Percentiles rank a stretch among this genome's conserved stretches.
Conservation (phyloP, 768 basidiomycete genomes). For the Phlebiopsis gigantea region DNA sequence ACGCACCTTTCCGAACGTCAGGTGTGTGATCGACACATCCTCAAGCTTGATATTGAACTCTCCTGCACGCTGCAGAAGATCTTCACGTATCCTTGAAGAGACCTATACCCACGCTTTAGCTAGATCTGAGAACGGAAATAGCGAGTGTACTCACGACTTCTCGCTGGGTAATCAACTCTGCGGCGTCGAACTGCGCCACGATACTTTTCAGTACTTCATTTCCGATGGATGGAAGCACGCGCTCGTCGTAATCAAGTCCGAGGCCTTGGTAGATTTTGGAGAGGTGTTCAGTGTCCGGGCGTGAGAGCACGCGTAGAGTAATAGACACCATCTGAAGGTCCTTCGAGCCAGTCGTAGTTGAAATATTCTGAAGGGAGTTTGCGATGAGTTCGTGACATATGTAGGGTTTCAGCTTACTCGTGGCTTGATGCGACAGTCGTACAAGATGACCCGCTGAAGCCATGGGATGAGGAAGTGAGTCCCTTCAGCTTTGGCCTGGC, state of each 20-base stretch:
- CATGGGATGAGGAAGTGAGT: conserved; percentile 96
- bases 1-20: conserved; percentile 80
- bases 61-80: conserved; percentile 86
- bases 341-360: conserved; percentile 98
- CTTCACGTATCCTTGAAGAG: conserved; percentile 86
- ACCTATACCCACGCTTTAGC: conserved; percentile 42
- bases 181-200: conserved; percentile 97
- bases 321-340: conserved; percentile 99
- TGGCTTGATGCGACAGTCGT: conserved; percentile 97
- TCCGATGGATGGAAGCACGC: conserved; percentile 94
- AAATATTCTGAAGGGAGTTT: conserved; percentile 67
- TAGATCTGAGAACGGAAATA: background rate
- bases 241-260: conserved; percentile 96
- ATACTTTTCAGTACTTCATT: conserved; percentile 98
- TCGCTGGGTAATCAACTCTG: conserved; percentile 94
- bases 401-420: conserved; percentile 47
- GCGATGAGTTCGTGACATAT: background rate
- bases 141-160: conserved; percentile 68
- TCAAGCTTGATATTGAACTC: conserved; percentile 96
- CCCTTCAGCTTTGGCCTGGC: conserved; percentile 82
- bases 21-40: conserved; percentile 93
- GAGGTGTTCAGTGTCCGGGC: conserved; percentile 85
- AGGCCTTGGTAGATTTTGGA: conserved; percentile 93
- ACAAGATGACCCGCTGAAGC: conserved; percentile 93
- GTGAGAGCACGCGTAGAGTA: conserved; percentile 90